These are phyloP conservation scores for Stylosanthes scabra DNA, from an alignment of 331 rosid species.

Conservation along the genomic window DNA sequence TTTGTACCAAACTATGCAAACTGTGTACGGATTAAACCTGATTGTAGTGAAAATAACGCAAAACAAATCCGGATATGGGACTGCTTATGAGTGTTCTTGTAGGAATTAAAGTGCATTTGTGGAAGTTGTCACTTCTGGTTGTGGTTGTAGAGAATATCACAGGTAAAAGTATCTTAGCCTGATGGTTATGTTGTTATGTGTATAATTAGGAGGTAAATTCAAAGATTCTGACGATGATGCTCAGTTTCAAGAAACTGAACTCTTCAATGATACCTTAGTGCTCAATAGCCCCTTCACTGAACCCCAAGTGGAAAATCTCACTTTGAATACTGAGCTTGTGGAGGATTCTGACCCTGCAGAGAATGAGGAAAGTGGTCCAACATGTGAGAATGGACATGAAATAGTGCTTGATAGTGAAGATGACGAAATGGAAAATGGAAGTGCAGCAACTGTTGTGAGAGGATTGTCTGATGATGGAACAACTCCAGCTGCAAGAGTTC, in stretches of 20 bases:
- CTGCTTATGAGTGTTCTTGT: background rate
- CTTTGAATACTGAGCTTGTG: constrained; percentile 43
- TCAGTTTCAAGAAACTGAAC: constrained; percentile 47
- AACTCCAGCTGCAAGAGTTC: constrained; percentile 27
- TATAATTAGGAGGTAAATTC: constrained; percentile 45
- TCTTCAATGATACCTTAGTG: constrained; percentile 49
- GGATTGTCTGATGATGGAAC: constrained; percentile 27
- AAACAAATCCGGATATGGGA: background rate
- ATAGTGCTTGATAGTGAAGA: constrained; percentile 90
- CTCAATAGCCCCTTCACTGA: constrained; percentile 45
- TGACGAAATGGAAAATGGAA: constrained; percentile 56
- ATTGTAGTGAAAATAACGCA: constrained; percentile 4
- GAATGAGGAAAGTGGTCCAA: constrained; percentile 19
- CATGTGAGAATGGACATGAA: constrained; percentile 49
- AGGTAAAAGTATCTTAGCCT: constrained; percentile 17
- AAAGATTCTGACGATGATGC: constrained; percentile 31
- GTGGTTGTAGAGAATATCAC: constrained; percentile 1
- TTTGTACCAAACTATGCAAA: constrained; percentile 1
- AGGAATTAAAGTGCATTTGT: constrained; percentile 7
- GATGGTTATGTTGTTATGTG: constrained; percentile 39
- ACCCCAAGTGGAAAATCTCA: constrained; percentile 35
- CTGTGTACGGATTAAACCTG: constrained; percentile 1
- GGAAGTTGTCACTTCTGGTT: constrained; percentile 22
- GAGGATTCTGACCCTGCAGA: constrained; percentile 46
- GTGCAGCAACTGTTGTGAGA: constrained; percentile 32